phyloP scores from a whole-genome alignment of 495 filamentous ascomycete species.

The Acidiella bohemica region DNA sequence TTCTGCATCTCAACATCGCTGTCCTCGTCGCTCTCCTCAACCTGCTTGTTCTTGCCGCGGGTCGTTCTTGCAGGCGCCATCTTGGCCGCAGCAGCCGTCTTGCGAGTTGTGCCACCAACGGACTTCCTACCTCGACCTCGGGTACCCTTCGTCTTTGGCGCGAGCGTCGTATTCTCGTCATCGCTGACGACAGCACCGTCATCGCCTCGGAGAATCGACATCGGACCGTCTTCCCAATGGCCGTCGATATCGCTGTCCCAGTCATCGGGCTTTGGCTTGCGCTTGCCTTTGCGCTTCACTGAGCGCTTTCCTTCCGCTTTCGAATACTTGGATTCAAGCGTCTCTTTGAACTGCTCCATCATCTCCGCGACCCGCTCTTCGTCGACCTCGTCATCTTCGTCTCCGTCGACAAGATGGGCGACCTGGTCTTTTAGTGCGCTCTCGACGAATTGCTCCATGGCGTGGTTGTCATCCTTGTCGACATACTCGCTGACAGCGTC shows the following conservation, averaged over 20 bases:
- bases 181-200: constrained; percentile 37
- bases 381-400: constrained; percentile 41
- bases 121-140: constrained; percentile 37
- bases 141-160: constrained; percentile 23
- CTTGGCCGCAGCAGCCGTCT: neutral
- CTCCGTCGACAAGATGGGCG: constrained; percentile 45
- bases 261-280: constrained; percentile 60
- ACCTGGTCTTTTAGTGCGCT: constrained; percentile 66
- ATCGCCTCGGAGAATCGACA: constrained; percentile 48
- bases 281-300: constrained; percentile 43
- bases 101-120: neutral
- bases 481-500: constrained; percentile 91
- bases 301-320: constrained; percentile 46
- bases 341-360: constrained; percentile 57
- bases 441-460: constrained; percentile 77
- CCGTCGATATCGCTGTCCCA: constrained; percentile 87
- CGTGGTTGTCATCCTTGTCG: constrained; percentile 88
- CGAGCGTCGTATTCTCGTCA: constrained; percentile 33
- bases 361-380: constrained; percentile 53
- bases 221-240: constrained; percentile 65
- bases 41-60: neutral
- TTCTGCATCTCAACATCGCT: constrained; percentile 42
- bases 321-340: constrained; percentile 58
- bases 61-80: neutral
- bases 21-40: constrained; percentile 27